Evolutionary conservation across 2,329 filamentous ascomycete genomes (phyloP), one percentile per base, ranked within the genome.

Genomic region (Chaetomiaceae sp.): DNA sequence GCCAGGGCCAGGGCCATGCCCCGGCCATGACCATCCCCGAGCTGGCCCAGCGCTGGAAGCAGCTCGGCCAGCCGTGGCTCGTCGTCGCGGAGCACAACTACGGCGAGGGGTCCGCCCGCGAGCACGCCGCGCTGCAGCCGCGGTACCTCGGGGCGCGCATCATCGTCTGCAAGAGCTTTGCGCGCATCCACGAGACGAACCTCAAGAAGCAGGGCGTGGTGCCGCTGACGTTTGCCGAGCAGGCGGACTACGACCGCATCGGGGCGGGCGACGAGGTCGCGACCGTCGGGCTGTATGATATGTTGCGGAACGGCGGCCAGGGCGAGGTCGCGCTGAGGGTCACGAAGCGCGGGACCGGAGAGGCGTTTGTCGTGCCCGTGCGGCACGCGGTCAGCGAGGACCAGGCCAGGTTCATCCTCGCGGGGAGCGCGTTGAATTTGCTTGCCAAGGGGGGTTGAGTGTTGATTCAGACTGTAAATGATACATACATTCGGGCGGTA

Each of bases 71-170:
- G 62, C 81, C 87, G 57, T 99, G 94, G 94, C 81, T 97, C 53
- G 90, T 97, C 11, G 89, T 99, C 25, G 94, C 92, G 16, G 94
- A 99, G 75, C 90, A 95, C 74, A 99, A 99, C 94, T 94, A 95
- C 74, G 89, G 89, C 65, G 89, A 95, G 73, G 89, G 89, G 59
- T 85, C 80, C 64, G 91, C 89, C 51, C 85, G 89, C 75, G 89
- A 95, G 75, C 89, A 95, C 71, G 89, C 89, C 62, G 89, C 89
- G 65, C 80, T 95, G 55, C 87, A 94, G 76, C 89, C 89, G 62
- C 79, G 89, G 66, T 89, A 90, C 75, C 80, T 94, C 56, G 89
- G 89, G 62, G 89, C 88, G 70, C 79, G 90, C 63, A 85, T 89
- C 61, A 87, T 94, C 71, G 89, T 94, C 66, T 85, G 82, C 68